Evolutionary conservation across 495 filamentous ascomycete species (phyloP), one percentile per base, ranked within the genome.

Genomic region (Penicillium subrubescens): DNA sequence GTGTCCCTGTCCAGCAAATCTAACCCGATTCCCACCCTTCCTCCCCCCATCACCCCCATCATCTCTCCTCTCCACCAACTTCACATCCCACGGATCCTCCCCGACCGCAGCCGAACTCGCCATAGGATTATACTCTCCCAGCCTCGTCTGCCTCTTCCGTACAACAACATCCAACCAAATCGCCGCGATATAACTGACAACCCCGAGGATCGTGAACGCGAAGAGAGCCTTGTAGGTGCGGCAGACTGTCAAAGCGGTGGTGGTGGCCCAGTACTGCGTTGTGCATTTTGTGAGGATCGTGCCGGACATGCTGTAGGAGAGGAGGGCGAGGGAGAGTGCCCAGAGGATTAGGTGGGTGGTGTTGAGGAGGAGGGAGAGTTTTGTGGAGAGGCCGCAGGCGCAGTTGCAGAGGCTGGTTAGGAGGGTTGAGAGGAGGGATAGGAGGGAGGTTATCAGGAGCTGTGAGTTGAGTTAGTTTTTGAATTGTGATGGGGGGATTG

Each of bases 221-320:
- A 88, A 89, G 10, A 90, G 77, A 19, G 87, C 80, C 75, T 90
- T 91, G 81, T 89, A 91, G 64, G 83, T 75, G 57, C 84, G 73
- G 73, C 88, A 90, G 44, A 90, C 82, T 69, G 81, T 79, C 54
- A 89, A 81, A 35, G 83, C 88, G 33, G 83, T 83, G 0, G 82
- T 78, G 35, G 82, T 84, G 43, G 78, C 75, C 87, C 87, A 91
- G 74, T 81, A 81, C 37, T 71, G 64, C 7, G 73, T 70, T 23
- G 77, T 80, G 75, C 89, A 91, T 61, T 77, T 73, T 60, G 86
- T 82, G n/a, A 79, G 75, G 65, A 90, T 79, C 1, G 86, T 88
- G 64, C 80, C 75, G 51, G 80, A 77, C 60, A 86, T 78, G 73
- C 81, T 84, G 82, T 84, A 89, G 68, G 76, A 76, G 44, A 90